These are phyloP conservation scores for Fistulifera pelliculosa DNA, from an alignment of 108 stramenopile genomes.

Conservation along the genomic window DNA sequence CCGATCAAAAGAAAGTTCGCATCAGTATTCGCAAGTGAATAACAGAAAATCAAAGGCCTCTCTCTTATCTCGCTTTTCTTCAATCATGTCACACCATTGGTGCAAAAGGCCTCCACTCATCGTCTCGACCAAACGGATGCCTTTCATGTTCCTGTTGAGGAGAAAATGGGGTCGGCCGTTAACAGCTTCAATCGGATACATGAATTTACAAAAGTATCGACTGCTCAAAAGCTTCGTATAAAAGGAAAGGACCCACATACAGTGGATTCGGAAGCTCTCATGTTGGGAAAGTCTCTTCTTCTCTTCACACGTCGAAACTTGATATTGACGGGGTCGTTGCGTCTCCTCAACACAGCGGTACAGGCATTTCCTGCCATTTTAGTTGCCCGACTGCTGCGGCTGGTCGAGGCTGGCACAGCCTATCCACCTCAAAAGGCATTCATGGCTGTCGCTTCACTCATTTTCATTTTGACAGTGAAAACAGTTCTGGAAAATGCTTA, in stretches of 20 bases:
- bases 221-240: background rate
- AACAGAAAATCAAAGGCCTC: slow-evolving; percentile 40
- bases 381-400: slow-evolving; percentile 51
- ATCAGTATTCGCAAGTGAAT: slow-evolving; percentile 9
- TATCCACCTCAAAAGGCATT: slow-evolving; percentile 30
- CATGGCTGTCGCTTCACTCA: slow-evolving; percentile 30
- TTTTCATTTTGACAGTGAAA: slow-evolving; percentile 53
- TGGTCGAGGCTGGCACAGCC: slow-evolving; percentile 50
- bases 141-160: slow-evolving; percentile 26
- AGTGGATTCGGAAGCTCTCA: slow-evolving; percentile 31
- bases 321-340: slow-evolving; percentile 44
- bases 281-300: slow-evolving; percentile 43
- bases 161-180: slow-evolving; percentile 32
- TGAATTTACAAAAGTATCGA: slow-evolving; percentile 6
- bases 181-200: slow-evolving; percentile 18
- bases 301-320: slow-evolving; percentile 34
- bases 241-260: slow-evolving; percentile 5
- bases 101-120: slow-evolving; percentile 40
- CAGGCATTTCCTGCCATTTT: slow-evolving; percentile 71
- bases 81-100: slow-evolving; percentile 40
- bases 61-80: slow-evolving; percentile 44
- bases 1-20: too few species aligned
- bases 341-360: slow-evolving; percentile 52
- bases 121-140: slow-evolving; percentile 48
- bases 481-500: slow-evolving; percentile 85